phyloP scores from a whole-genome alignment of 805 yeast genomes.

The Monosporozyma yasuniensis region DNA sequence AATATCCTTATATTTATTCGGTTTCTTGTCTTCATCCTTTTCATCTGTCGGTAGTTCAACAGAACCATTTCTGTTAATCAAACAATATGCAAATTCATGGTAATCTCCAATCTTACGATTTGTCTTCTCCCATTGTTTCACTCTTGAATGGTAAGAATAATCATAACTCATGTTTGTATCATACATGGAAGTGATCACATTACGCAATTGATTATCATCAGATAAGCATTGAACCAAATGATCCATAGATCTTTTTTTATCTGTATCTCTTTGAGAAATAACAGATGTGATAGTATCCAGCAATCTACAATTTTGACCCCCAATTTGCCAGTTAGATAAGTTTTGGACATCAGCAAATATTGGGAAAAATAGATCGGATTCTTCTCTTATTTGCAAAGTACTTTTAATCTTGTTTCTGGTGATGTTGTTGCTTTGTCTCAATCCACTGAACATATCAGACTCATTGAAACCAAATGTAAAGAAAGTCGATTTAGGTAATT shows the following conservation, averaged over 20 bases:
- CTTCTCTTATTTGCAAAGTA: constrained; percentile 39
- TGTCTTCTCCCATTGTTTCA: background rate
- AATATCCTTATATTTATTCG: background rate
- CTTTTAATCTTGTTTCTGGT: constrained; percentile 36
- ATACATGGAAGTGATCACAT: constrained; percentile 17
- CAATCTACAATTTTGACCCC: constrained; percentile 16
- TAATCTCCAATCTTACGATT: background rate
- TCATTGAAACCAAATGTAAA: constrained; percentile 41
- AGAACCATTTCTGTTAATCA: constrained; percentile 12
- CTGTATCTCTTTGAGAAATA: constrained; percentile 10
- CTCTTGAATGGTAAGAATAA: constrained; percentile 17
- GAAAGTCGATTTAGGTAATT: constrained; percentile 42
- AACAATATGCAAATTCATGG: constrained; percentile 17
- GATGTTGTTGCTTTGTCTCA: constrained; percentile 9
- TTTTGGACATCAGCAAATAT: constrained; percentile 26
- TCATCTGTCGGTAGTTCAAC: background rate
- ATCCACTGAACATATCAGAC: constrained; percentile 16
- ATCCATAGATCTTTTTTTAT: constrained; percentile 16
- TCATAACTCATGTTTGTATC: constrained; percentile 7
- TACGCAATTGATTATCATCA: constrained; percentile 16
- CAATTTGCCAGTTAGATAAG: constrained; percentile 24
- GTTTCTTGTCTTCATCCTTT: background rate
- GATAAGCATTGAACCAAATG: constrained; percentile 15
- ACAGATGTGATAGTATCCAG: constrained; percentile 22
- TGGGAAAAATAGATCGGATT: constrained; percentile 51